A percentile compares a stretch with the other conserved stretches of the same genome.
phyloP scores from a whole-genome alignment of 345 rosid species.

The Combretum micranthum region DNA sequence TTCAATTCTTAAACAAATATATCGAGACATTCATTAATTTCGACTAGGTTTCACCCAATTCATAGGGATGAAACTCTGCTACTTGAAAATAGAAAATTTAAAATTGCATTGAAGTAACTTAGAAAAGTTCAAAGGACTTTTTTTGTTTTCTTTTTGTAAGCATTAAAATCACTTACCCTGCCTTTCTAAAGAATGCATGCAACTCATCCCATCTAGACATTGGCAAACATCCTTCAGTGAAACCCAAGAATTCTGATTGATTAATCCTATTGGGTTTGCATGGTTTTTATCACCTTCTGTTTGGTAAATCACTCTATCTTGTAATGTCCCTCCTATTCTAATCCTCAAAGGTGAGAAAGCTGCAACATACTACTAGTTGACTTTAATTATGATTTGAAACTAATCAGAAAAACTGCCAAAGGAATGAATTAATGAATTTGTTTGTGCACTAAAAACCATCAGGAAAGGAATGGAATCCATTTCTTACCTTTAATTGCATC shows the following conservation, averaged over 20 bases:
- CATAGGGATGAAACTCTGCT: background rate
- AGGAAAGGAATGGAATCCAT: background rate
- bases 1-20: too few species aligned
- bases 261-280: constrained; percentile 34
- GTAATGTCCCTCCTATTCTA: constrained; percentile 76
- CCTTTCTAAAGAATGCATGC: constrained; percentile 35
- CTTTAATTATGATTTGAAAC: too few species aligned
- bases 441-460: background rate
- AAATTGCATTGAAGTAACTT: too few species aligned
- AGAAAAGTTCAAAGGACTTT: too few species aligned
- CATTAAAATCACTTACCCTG: constrained; percentile 35
- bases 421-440: background rate
- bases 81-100: too few species aligned
- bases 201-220: constrained; percentile 69
- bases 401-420: background rate
- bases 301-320: constrained; percentile 49
- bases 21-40: background rate
- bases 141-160: too few species aligned
- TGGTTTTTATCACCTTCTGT: constrained; percentile 23
- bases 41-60: background rate
- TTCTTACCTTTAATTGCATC: constrained; percentile 59
- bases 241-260: constrained; percentile 45
- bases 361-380: constrained; percentile 15
- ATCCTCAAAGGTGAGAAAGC: constrained; percentile 69
- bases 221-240: constrained; percentile 55